Base-by-base conservation (phyloP, 306 rosid species). In the Trichosanthes truncata region DNA sequence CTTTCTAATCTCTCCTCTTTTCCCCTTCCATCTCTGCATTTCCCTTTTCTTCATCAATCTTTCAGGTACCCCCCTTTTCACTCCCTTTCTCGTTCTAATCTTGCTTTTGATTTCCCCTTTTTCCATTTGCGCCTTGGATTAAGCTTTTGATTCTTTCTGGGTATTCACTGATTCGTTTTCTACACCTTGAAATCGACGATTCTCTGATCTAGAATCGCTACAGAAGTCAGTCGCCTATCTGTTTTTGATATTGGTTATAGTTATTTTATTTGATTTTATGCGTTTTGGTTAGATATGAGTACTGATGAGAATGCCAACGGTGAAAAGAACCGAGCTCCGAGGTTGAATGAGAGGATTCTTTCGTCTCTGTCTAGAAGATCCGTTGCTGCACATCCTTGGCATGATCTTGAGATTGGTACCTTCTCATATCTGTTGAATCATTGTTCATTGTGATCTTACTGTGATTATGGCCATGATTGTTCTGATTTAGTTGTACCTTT, bases 371-470 rank as follows among this genome's bases (percentile, higher is more conserved):
- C 99, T 31, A 89, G 89, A 82, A 91, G 93, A 93, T 91, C 97
- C 14, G 97, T 93, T 76, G 99, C 94, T 88, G 97, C 97, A 2
- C 97, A 93, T 85, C 94, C 97, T 65, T 95, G 99, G 99, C 99
- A 95, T 88, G 99, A 93, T 89, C 97, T 93, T 76, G 99, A 95
- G 87, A 93, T 95, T 81, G 97, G 98, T 95, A 91, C n/a, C 29
- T 46, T 17, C 13, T 31, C 15, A 41, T 49, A 62, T 63, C 15
- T 78, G 4, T 41, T 60, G 0, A 0, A 1, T 21, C 3, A n/a
- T 23, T 78, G 1, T 25, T 23, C 2, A 5, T 56, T 57, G 6
- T 72, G 13, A 48, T 55, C 12, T 49, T 35, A 7, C 4, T 40
- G 10, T 62, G 21, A 63, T 68, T 15, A 35, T 51, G 41, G 4